Conservation (phyloP, 2,329 filamentous ascomycete genomes). For the Colletotrichum limetticola region DNA sequence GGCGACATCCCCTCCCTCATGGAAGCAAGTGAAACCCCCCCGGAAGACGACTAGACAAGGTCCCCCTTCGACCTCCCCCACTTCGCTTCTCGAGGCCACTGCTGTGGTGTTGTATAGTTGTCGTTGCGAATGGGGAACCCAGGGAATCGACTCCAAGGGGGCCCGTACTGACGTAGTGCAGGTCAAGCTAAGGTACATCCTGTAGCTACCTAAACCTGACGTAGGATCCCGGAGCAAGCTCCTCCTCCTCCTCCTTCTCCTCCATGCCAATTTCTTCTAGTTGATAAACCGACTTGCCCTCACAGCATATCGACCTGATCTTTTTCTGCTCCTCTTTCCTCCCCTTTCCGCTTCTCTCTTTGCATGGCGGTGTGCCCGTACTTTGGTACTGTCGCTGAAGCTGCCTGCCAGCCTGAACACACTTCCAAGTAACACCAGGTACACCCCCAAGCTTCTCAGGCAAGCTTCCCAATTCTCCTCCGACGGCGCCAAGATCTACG, state of each 20-base stretch:
- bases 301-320: neutral
- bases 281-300: neutral
- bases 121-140: neutral
- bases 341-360: neutral
- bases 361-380: neutral
- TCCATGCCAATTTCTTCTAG: neutral
- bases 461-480: too few species aligned
- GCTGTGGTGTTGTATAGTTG: neutral
- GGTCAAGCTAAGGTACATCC: conserved; percentile 4
- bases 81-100: neutral
- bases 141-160: neutral
- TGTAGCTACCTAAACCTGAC: neutral
- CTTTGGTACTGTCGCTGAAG: neutral
- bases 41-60: neutral
- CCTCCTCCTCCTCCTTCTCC: neutral
- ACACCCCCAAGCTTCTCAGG: too few species aligned
- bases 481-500: too few species aligned
- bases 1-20: neutral
- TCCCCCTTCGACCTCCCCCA: neutral
- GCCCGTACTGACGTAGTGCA: conserved; percentile 26
- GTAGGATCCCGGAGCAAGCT: neutral
- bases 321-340: neutral
- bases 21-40: neutral
- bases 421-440: too few species aligned
- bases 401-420: neutral